phyloP scores from a whole-genome alignment of 805 yeast species.

The Ogataea polymorpha region DNA sequence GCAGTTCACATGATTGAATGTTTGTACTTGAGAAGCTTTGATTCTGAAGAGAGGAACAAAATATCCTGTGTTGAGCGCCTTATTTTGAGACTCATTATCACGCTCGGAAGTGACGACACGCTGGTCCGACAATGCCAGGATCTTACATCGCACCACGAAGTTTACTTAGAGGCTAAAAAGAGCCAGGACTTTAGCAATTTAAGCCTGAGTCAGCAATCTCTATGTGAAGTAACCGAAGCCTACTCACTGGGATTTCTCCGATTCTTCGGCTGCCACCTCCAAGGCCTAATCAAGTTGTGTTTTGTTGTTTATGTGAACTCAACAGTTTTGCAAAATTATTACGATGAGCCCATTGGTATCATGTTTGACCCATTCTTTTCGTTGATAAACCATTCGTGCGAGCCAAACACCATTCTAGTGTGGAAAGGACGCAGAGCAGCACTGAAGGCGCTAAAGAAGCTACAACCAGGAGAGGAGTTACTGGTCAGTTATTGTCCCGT shows the following conservation, averaged over 20 bases:
- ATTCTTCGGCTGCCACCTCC: constrained; percentile 13
- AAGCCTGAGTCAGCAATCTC: constrained; percentile 7
- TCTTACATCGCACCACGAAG: constrained; percentile 24
- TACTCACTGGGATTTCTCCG: constrained; percentile 14
- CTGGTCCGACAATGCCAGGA: constrained; percentile 14
- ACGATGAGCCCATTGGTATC: constrained; percentile 31
- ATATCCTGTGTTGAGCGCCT: constrained; percentile 15
- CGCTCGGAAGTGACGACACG: constrained; percentile 3
- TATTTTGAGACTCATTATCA: constrained; percentile 10
- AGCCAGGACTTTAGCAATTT: neutral
- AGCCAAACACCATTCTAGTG: constrained; percentile 32
- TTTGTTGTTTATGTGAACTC: constrained; percentile 31
- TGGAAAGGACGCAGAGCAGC: constrained; percentile 20
- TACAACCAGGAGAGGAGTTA: constrained; percentile 28
- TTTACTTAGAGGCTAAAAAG: constrained; percentile 8
- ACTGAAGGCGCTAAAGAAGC: constrained; percentile 20
- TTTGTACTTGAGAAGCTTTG: constrained; percentile 5
- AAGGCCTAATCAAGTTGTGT: constrained; percentile 18
- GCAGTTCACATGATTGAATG: constrained; percentile 18
- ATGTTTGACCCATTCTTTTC: constrained; percentile 38
- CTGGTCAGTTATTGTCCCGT: constrained; percentile 32
- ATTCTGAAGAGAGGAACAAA: constrained; percentile 1
- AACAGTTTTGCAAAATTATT: constrained; percentile 27
- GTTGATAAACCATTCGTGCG: constrained; percentile 40
- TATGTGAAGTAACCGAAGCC: constrained; percentile 17